phyloP scores from a whole-genome alignment of 2,329 filamentous ascomycete species.

The Blastomyces percursus region DNA sequence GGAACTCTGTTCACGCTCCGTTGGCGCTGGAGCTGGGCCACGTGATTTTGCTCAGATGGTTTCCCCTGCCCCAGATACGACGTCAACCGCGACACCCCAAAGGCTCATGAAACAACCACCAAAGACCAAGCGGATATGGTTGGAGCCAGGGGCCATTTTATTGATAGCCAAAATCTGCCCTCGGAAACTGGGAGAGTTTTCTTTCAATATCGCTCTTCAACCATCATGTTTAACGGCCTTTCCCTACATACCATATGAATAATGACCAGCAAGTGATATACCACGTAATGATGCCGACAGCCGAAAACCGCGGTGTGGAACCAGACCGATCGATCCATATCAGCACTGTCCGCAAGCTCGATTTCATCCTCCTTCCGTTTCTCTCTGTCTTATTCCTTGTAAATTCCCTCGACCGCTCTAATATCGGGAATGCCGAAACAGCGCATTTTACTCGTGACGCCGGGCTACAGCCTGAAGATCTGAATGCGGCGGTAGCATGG shows the following conservation, averaged over 20 bases:
- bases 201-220: not conserved
- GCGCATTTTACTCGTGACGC: slow-evolving; percentile 49
- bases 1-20: too few species aligned
- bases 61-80: not conserved
- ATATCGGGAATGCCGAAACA: slow-evolving; percentile 46
- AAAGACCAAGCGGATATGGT: not conserved
- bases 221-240: not conserved
- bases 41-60: not conserved
- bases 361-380: slow-evolving; percentile 41
- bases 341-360: slow-evolving; percentile 34
- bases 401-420: slow-evolving; percentile 44
- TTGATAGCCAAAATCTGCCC: not conserved
- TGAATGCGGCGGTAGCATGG: slow-evolving; percentile 46
- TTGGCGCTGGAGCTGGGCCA: not conserved
- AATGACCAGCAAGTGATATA: not conserved
- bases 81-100: not conserved
- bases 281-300: not conserved
- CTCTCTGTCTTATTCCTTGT: slow-evolving; percentile 43
- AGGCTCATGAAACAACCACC: not conserved
- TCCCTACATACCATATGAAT: not conserved
- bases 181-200: too few species aligned
- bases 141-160: not conserved
- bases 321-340: slow-evolving; percentile 4
- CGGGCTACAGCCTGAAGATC: slow-evolving; percentile 40
- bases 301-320: not conserved